Evolutionary conservation across 1,139 yeast species (phyloP).

Genomic region (Meyerozyma guilliermondii): DNA sequence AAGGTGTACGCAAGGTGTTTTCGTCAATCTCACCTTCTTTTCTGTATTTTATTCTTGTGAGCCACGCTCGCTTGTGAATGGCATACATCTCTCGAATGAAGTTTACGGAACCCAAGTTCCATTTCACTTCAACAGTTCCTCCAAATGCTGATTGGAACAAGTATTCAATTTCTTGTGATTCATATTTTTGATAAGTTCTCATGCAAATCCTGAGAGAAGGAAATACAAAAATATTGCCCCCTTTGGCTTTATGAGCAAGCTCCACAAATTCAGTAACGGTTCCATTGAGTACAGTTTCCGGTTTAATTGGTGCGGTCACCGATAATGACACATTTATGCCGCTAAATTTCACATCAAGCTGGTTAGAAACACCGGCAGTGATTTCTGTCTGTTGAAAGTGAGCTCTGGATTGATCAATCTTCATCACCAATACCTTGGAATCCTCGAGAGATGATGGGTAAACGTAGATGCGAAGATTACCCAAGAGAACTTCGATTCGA

Average conservation of each 20-base stretch:
- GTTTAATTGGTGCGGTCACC: constrained; percentile 41
- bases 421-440: constrained; percentile 63
- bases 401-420: constrained; percentile 56
- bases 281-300: constrained; percentile 36
- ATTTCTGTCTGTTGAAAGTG: constrained; percentile 55
- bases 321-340: constrained; percentile 67
- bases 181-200: constrained; percentile 62
- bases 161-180: constrained; percentile 54
- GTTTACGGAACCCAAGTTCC: constrained; percentile 93
- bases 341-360: constrained; percentile 48
- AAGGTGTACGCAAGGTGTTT: constrained; percentile 12
- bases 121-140: constrained; percentile 83
- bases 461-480: constrained; percentile 53
- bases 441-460: constrained; percentile 78
- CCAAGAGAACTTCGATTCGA: constrained; percentile 56
- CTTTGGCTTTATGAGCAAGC: constrained; percentile 57
- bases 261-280: constrained; percentile 52
- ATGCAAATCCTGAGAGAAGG: constrained; percentile 73
- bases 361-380: constrained; percentile 44
- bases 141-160: constrained; percentile 70
- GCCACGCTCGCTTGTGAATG: constrained; percentile 51
- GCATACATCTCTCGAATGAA: constrained; percentile 81
- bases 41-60: constrained; percentile 31
- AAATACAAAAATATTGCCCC: constrained; percentile 75
- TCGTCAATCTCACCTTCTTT: constrained; percentile 14